phyloP scores from a whole-genome alignment of 305 asterid genomes.

The Andrographis paniculata region DNA sequence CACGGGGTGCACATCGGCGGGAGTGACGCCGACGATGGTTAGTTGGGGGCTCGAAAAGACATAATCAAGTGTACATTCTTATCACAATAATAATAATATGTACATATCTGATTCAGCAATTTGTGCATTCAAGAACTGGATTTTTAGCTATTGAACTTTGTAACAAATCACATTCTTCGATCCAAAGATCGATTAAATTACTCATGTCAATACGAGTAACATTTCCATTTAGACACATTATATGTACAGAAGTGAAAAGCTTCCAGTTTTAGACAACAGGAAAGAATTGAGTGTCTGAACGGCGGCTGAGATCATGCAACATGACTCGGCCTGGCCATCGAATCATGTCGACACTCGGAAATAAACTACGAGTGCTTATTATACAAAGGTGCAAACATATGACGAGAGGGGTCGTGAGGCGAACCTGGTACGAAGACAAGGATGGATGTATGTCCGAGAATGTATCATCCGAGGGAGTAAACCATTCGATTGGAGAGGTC shows the following conservation, averaged over 20 bases:
- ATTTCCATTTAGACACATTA: background rate
- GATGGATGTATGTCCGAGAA: background rate
- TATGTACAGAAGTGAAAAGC: background rate
- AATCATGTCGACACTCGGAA: too few relatives aligned
- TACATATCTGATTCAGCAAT: background rate
- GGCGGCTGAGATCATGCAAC: too few relatives aligned
- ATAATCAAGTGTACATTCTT: background rate
- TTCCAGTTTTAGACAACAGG: background rate
- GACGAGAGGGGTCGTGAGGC: background rate
- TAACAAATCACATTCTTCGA: too few relatives aligned
- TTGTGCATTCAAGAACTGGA: slow-evolving; percentile 1
- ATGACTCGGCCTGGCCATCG: too few relatives aligned
- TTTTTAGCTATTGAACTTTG: background rate
- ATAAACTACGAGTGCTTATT: background rate
- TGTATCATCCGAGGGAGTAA: slow-evolving; percentile 45
- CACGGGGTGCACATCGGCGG: background rate
- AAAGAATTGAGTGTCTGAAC: too few relatives aligned
- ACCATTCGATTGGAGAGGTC: slow-evolving; percentile 80
- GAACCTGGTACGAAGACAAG: slow-evolving; percentile 12
- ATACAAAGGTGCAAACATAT: background rate
- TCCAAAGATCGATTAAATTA: too few relatives aligned
- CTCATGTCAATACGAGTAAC: too few relatives aligned
- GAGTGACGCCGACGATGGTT: background rate
- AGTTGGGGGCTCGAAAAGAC: background rate
- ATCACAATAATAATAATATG: background rate